A percentile compares a stretch with the other conserved stretches of the same genome.
Conservation (phyloP, 495 filamentous ascomycete genomes). For the Penicilliopsis zonata region DNA sequence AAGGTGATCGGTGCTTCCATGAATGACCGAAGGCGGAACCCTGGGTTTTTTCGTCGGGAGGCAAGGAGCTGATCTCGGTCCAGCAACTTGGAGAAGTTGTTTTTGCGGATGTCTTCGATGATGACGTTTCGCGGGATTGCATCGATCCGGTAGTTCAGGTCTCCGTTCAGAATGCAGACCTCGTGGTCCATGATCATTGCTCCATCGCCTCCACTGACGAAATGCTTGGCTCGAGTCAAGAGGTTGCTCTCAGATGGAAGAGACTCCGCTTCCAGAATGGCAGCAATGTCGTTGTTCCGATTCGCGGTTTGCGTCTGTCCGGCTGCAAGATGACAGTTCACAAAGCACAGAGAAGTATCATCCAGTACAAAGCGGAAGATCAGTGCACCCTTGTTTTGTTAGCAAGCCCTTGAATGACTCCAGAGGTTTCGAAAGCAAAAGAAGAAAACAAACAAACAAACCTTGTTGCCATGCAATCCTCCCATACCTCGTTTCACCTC, state of each 20-base stretch:
- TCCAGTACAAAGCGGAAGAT: slow-evolving; percentile 82
- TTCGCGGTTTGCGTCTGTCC: slow-evolving; percentile 82
- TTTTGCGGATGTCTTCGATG: slow-evolving; percentile 64
- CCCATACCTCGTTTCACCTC: slow-evolving; percentile 94
- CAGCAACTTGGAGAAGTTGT: slow-evolving; percentile 79
- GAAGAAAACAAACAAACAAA: slow-evolving; percentile 12
- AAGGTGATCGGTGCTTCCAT: slow-evolving; percentile 80
- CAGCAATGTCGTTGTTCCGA: slow-evolving; percentile 86
- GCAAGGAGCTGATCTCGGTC: slow-evolving; percentile 90
- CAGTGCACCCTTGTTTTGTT: slow-evolving; percentile 55
- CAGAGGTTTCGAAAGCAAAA: background rate
- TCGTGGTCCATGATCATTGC: slow-evolving; percentile 96
- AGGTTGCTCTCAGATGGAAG: slow-evolving; percentile 56
- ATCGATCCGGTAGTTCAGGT: slow-evolving; percentile 97
- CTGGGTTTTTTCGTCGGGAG: slow-evolving; percentile 73
- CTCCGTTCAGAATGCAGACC: slow-evolving; percentile 88
- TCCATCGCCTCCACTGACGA: slow-evolving; percentile 82
- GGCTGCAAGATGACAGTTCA: slow-evolving; percentile 95
- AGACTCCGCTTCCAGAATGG: slow-evolving; percentile 68
- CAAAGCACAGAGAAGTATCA: slow-evolving; percentile 85
- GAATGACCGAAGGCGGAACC: slow-evolving; percentile 77
- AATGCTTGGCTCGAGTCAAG: slow-evolving; percentile 55
- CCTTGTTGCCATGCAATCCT: slow-evolving; percentile 89
- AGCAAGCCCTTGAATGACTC: background rate
- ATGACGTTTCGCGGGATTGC: slow-evolving; percentile 90